Evolutionary conservation across 2,329 filamentous ascomycete genomes (phyloP), one percentile per base, ranked within the genome.

Genomic region (Botryosphaeria dothidea): DNA sequence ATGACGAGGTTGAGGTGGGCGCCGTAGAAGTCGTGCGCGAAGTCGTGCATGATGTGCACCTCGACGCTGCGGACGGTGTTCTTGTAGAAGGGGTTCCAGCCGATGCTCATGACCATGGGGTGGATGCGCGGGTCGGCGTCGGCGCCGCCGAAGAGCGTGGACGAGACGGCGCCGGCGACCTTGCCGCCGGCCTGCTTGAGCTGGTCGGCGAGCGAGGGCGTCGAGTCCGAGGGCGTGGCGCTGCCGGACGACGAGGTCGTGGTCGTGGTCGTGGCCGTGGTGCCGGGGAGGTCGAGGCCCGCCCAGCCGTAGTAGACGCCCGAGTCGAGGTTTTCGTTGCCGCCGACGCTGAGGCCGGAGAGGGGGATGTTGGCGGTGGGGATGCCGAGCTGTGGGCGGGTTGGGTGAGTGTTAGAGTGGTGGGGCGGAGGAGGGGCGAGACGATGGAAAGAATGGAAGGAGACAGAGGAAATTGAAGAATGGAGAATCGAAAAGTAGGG

Each of bases 31-130:
- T 98, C 93, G 43, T 83, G 81, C 1, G 80, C 77, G 76, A 97
- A 96, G 48, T 83, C 77, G 73, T 92, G 89, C 78, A 99, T 85
- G 63, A 99, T 86, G 80, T 97, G 93, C 65, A 96, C 93, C 83
- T 97, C 93, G 74, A 95, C 93, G 68, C 87, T 92, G 67, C 92
- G 89, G 52, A 92, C 88, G 4, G 85, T 89, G 83, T 99, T 98
- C 77, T 93, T 93, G 85, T 97, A 99, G 80, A 93, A 98, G 0
- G 95, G 95, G 79, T 98, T 99, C 85, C 93, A 98, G 49, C 95
- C 95, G 69, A 97, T 94, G 67, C 88, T 92, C 89, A 97, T 91
- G 69, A 96, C 93, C 85, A 96, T 95, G 1, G 92, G 92, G 78
- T 90, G 92, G 65, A 95, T 82, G 29, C 31, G 11, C 31, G 31